Percentiles rank a stretch among this genome's conserved stretches.
phyloP scores from a whole-genome alignment of 768 basidiomycete species.

The Mycena indigotica region DNA sequence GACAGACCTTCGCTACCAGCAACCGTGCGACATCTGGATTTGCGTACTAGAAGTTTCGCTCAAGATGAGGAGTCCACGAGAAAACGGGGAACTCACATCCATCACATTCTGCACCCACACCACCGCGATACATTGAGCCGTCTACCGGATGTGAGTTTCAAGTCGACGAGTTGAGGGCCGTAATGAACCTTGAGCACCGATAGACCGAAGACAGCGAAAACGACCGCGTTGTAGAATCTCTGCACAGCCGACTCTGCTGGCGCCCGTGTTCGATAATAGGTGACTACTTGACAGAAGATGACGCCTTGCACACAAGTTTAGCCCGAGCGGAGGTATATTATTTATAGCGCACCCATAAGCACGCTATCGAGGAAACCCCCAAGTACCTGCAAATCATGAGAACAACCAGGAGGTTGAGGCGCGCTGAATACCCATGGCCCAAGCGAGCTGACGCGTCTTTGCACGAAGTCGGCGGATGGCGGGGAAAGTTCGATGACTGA shows the following conservation, averaged over 20 bases:
- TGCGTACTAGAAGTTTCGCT: background rate
- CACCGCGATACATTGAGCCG: background rate
- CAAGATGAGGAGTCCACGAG: background rate
- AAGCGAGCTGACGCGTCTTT: slow-evolving; percentile 11
- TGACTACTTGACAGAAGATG: slow-evolving; percentile 8
- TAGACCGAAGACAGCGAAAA: background rate
- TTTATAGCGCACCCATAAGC: slow-evolving; percentile 15
- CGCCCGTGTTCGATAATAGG: background rate
- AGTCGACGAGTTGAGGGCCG: background rate
- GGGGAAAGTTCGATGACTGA: slow-evolving; percentile 20
- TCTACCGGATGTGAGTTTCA: background rate
- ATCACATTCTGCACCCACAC: slow-evolving; percentile 10
- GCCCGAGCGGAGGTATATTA: background rate
- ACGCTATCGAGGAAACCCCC: slow-evolving; percentile 19
- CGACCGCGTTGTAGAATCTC: slow-evolving; percentile 7
- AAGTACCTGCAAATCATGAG: slow-evolving; percentile 8
- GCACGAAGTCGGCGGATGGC: slow-evolving; percentile 16
- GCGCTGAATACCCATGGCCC: slow-evolving; percentile 16
- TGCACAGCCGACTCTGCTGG: background rate
- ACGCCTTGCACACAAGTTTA: background rate
- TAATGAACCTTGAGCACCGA: slow-evolving; percentile 8
- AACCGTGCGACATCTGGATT: slow-evolving; percentile 9
- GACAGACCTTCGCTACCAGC: background rate
- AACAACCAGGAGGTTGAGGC: background rate
- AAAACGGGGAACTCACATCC: background rate